Conservation (phyloP, 805 yeast species). For the Kuraishia ogatae region DNA sequence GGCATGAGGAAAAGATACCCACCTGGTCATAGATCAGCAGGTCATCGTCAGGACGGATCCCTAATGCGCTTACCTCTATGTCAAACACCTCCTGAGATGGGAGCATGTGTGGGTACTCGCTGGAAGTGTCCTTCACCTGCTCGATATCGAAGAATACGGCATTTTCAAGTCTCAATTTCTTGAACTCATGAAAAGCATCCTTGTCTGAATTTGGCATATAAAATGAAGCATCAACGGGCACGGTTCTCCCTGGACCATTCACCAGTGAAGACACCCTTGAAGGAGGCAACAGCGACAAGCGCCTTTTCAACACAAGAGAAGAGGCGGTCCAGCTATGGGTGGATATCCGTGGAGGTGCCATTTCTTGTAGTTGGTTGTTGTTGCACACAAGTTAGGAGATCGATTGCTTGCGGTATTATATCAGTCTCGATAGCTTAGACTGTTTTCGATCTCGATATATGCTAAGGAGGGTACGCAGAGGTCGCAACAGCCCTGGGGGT, state of each 20-base stretch:
- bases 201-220: constrained; percentile 71
- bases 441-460: too few species aligned
- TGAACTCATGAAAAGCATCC: constrained; percentile 51
- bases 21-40: constrained; percentile 78
- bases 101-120: constrained; percentile 85
- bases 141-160: constrained; percentile 79
- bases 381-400: too few species aligned
- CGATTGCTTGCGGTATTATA: too few species aligned
- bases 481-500: background rate
- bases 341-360: background rate
- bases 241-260: background rate
- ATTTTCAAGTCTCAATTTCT: constrained; percentile 43
- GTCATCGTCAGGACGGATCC: constrained; percentile 45
- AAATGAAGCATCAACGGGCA: constrained; percentile 89
- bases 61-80: constrained; percentile 41
- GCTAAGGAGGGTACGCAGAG: too few species aligned
- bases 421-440: too few species aligned
- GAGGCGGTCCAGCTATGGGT: background rate
- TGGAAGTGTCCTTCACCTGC: constrained; percentile 44
- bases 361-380: too few species aligned
- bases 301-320: background rate
- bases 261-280: constrained; percentile 3
- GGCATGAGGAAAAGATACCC: constrained; percentile 82
- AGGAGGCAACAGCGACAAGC: background rate
- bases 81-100: constrained; percentile 57